These are phyloP conservation scores for Tolypocladium inflatum DNA, from an alignment of 2,329 filamentous ascomycete genomes.

Conservation along the genomic window DNA sequence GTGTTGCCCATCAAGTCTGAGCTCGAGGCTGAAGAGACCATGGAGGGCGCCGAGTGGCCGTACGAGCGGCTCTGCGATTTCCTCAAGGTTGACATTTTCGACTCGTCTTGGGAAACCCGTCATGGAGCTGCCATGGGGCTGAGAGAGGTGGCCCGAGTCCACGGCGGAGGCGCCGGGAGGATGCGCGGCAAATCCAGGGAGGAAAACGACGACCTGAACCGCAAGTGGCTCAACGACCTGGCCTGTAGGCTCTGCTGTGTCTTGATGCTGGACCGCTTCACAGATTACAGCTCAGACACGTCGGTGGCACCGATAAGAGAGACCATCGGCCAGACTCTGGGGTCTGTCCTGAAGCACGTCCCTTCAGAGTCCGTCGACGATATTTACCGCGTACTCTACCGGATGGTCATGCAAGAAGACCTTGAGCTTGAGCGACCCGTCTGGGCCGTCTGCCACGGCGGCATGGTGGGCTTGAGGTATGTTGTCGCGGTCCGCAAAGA, in stretches of 20 bases:
- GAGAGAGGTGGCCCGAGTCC: constrained; percentile 83
- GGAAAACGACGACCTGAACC: constrained; percentile 74
- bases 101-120: constrained; percentile 87
- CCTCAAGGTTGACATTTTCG: constrained; percentile 86
- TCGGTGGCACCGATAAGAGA: constrained; percentile 94
- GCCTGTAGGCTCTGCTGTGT: constrained; percentile 93
- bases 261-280: constrained; percentile 94
- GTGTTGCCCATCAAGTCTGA: constrained; percentile 75
- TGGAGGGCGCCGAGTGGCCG: constrained; percentile 82
- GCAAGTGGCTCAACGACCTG: constrained; percentile 84
- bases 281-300: constrained; percentile 95
- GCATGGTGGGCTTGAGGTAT: constrained; percentile 94
- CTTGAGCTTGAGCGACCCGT: constrained; percentile 62
- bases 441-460: constrained; percentile 95
- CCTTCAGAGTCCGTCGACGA: constrained; percentile 69
- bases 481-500: constrained; percentile 93
- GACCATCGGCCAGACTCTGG: constrained; percentile 88
- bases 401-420: constrained; percentile 87
- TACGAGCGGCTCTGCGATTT: constrained; percentile 92
- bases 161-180: constrained; percentile 81
- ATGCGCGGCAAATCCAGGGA: constrained; percentile 55
- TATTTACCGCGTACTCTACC: constrained; percentile 75
- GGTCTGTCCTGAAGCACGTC: constrained; percentile 78
- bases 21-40: constrained; percentile 66
- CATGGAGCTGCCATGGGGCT: constrained; percentile 95